phyloP scores from a whole-genome alignment of 345 rosid genomes.

The Populus pruinosa region DNA sequence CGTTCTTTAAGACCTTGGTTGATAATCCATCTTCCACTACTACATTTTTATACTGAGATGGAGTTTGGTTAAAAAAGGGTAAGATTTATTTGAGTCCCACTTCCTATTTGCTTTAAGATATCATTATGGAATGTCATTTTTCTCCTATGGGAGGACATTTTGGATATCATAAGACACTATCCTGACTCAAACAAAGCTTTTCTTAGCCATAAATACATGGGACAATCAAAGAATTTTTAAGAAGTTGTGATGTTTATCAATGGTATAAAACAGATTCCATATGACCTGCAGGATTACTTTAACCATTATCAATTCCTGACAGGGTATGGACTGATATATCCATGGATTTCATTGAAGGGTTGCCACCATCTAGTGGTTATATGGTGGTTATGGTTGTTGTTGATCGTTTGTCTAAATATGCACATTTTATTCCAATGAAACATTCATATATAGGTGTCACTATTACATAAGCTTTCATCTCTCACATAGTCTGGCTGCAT shows the following conservation, averaged over 20 bases:
- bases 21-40: fast-evolving
- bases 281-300: not conserved
- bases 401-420: not conserved
- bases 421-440: not conserved
- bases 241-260: not conserved
- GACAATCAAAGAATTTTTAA: fast-evolving
- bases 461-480: not conserved
- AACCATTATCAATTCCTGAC: not conserved
- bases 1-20: not conserved
- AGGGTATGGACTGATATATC: not conserved
- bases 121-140: not conserved
- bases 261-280: not conserved
- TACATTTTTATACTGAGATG: not conserved
- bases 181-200: fast-evolving
- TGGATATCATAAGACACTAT: not conserved
- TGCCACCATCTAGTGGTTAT: not conserved
- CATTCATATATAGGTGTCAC: not conserved
- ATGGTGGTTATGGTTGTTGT: not conserved
- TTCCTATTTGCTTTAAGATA: not conserved
- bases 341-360: not conserved
- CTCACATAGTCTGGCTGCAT: not conserved
- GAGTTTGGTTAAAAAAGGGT: not conserved
- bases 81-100: not conserved
- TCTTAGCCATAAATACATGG: not conserved
- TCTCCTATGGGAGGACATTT: not conserved